phyloP scores from a whole-genome alignment of 306 rosid genomes.

The Luffa acutangula region DNA sequence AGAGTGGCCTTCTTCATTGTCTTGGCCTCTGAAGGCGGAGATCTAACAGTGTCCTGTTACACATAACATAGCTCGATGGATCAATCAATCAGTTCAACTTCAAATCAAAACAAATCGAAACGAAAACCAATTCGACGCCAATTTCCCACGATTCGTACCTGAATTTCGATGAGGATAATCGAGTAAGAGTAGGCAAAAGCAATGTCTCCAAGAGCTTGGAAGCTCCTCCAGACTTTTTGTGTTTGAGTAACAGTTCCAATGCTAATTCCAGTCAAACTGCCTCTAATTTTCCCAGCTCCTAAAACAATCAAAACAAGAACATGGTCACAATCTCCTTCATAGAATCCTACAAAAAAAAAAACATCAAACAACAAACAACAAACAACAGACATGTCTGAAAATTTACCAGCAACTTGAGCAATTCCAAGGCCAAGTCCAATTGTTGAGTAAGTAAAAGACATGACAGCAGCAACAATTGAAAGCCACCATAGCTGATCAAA shows the following conservation, averaged over 20 bases:
- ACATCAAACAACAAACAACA: background rate
- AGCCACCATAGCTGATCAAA: slow-evolving; percentile 91
- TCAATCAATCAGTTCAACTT: background rate
- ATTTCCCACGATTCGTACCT: slow-evolving; percentile 27
- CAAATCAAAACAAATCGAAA: background rate
- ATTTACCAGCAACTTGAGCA: slow-evolving; percentile 46
- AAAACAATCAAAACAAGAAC: background rate
- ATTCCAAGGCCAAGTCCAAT: slow-evolving; percentile 85
- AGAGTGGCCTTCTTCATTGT: slow-evolving; percentile 50
- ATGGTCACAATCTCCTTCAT: background rate
- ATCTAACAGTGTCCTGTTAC: slow-evolving; percentile 49
- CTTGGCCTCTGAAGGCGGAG: slow-evolving; percentile 54
- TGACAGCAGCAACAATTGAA: slow-evolving; percentile 69
- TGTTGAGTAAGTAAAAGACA: slow-evolving; percentile 73
- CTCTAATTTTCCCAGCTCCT: slow-evolving; percentile 37
- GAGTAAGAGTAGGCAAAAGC: slow-evolving; percentile 92
- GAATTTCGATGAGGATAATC: slow-evolving; percentile 73
- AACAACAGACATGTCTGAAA: background rate
- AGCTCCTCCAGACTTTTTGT: slow-evolving; percentile 61
- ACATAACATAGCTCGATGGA: background rate
- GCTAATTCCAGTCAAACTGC: slow-evolving; percentile 49
- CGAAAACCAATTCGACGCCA: background rate
- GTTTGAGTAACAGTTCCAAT: slow-evolving; percentile 48
- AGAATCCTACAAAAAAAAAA: background rate
- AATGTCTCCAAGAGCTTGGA: slow-evolving; percentile 76